Conservation (phyloP, 345 rosid genomes). For the Lepidium africanum region DNA sequence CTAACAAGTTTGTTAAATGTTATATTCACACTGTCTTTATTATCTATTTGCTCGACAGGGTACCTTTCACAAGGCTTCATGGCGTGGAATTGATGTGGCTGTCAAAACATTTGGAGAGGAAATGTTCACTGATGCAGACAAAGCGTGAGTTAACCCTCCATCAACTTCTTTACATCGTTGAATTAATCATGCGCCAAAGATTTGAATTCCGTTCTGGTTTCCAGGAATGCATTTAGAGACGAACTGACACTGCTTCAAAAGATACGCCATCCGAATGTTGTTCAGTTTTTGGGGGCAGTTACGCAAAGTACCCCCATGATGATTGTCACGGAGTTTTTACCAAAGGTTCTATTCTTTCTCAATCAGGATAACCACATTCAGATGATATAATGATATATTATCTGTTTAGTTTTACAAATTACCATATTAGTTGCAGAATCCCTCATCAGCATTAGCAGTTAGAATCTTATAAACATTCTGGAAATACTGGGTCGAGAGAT, state of each 20-base stretch:
- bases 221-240: conserved; percentile 74
- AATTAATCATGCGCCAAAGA: background rate
- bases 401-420: background rate
- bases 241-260: conserved; percentile 80
- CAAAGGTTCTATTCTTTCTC: conserved; percentile 41
- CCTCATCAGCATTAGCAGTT: background rate
- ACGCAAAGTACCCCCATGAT: conserved; percentile 88
- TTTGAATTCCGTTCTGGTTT: conserved; percentile 14
- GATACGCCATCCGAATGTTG: conserved; percentile 83
- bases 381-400: background rate
- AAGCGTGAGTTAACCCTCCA: conserved; percentile 55
- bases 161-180: background rate
- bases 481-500: background rate
- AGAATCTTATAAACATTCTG: background rate
- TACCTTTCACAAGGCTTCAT: conserved; percentile 65
- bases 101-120: conserved; percentile 77
- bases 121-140: conserved; percentile 56
- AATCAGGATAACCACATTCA: background rate
- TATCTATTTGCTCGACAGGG: conserved; percentile 36
- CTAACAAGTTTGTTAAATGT: background rate
- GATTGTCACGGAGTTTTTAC: conserved; percentile 75
- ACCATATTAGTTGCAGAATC: background rate
- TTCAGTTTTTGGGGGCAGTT: conserved; percentile 84
- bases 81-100: conserved; percentile 86
- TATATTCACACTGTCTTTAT: background rate